Percentiles rank a stretch among this genome's conserved stretches.
phyloP scores from a whole-genome alignment of 129 eudicot genomes.

The Centaurea solstitialis region DNA sequence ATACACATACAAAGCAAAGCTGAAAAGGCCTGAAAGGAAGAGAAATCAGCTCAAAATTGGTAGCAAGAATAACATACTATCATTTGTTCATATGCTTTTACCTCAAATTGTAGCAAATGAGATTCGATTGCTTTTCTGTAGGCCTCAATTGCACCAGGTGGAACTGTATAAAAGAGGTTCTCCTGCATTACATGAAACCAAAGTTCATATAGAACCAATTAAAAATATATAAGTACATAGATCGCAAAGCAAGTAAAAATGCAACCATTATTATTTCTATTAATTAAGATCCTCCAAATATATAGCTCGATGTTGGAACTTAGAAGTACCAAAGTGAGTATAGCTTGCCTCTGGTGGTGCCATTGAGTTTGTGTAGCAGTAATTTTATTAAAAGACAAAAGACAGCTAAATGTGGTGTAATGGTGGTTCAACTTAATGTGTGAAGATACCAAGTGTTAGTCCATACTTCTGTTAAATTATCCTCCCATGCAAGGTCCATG shows the following conservation, averaged over 20 bases:
- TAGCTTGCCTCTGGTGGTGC: not conserved
- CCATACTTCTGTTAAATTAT: conserved; percentile 80
- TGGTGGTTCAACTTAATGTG: conserved; percentile 12
- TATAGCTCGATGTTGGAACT: conserved; percentile 2
- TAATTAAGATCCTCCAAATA: conserved; percentile 8
- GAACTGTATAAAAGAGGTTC: conserved; percentile 78
- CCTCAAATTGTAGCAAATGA: conserved; percentile 64
- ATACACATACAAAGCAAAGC: not conserved
- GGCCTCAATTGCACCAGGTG: conserved; percentile 78
- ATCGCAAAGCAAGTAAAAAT: conserved; percentile 8
- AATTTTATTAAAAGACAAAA: conserved; percentile 1
- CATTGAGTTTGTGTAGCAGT: conserved; percentile 10
- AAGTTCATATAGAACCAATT: not conserved
- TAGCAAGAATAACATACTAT: conserved; percentile 2
- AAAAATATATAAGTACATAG: not conserved
- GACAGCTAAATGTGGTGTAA: conserved; percentile 13
- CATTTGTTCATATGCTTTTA: conserved; percentile 24
- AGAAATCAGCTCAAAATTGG: not conserved
- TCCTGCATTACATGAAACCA: conserved; percentile 51
- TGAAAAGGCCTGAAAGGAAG: not conserved
- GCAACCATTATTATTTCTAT: conserved; percentile 3
- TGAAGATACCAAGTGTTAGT: conserved; percentile 23
- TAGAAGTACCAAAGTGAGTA: not conserved
- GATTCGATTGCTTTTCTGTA: conserved; percentile 76
- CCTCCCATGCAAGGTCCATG: conserved; percentile 68